Evolutionary conservation across 1,284 basidiomycete genomes (phyloP), one percentile per base, ranked within the genome.

Genomic region (Sanghuangporus sanghuang): DNA sequence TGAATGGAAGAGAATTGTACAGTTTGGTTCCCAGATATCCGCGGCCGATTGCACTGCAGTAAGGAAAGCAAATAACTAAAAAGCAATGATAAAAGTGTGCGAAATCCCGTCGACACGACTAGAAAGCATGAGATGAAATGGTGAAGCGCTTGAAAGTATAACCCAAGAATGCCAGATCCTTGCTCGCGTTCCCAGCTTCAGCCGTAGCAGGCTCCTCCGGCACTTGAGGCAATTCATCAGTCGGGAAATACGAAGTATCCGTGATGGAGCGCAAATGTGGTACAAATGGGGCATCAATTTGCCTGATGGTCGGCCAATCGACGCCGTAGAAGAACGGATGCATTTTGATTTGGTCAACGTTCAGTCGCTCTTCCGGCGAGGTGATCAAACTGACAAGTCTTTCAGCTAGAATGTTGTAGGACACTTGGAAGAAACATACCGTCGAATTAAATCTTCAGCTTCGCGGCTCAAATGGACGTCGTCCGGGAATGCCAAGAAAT

Each of bases 391-490:
- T 55, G 44, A 38, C 32, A 38, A 23, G 32, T 23, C 40, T 36
- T 44, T 32, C 18, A 53, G 23, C 12, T 1, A 49, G 27, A 8
- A 27, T 36, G 6, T 11, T n/a, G 18, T 2, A n/a, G 44, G 38
- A 27, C 16, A 39, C 35, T 32, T 38, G 27, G 50, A 49, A 35
- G 32, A 36, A 18, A 75, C 79, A 52, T 66, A 90, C 92, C 89
- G 81, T 72, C 89, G 81, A 71, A 99, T 90, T 71, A 99, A 79
- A 74, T 97, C 92, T 72, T 97, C 95, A 0, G 93, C 92, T 77
- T 98, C 96, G 63, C 87, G 85, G 62, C 90, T 94, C 62, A 99
- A 87, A 73, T 94, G 95, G 2, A 98, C 93, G 71, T 99, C 96
- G 71, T 98, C 95, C 0, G 97, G 97, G 81, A 99, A 96, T 75